These are phyloP conservation scores for Neurospora sp. DNA, from an alignment of 495 filamentous ascomycete species.

Conservation along the genomic window DNA sequence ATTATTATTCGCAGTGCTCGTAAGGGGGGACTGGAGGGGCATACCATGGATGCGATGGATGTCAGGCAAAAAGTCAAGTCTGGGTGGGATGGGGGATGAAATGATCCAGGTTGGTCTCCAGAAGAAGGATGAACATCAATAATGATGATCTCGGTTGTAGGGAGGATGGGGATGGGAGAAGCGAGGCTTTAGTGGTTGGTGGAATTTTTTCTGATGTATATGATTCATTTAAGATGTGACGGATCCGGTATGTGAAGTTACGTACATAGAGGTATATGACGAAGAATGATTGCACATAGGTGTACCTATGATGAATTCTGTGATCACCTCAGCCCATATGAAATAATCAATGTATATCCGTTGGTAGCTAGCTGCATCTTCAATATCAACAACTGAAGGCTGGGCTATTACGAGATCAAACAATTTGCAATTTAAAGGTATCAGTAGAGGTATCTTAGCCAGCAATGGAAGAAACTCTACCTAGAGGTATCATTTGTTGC, in stretches of 20 bases:
- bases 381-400: too few species aligned
- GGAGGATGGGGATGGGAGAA: neutral
- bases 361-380: too few species aligned
- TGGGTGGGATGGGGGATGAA: neutral
- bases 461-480: too few species aligned
- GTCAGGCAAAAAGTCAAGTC: neutral
- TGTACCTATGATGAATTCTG: too few species aligned
- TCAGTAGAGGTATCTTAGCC: too few species aligned
- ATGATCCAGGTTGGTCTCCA: neutral
- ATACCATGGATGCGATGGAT: neutral
- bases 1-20: conserved; percentile 37
- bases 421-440: too few species aligned
- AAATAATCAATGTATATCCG: too few species aligned
- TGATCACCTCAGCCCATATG: too few species aligned
- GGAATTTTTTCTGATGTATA: neutral
- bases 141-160: neutral
- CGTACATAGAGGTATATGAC: neutral
- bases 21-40: neutral
- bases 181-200: neutral
- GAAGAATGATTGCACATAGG: too few species aligned
- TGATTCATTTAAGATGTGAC: neutral
- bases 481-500: too few species aligned
- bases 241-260: neutral
- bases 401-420: too few species aligned
- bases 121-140: neutral